Evolutionary conservation across 225 moss, liverwort and hornwort genomes (phyloP), one percentile per base, ranked within the genome.

Genomic region (Polytrichum commune): DNA sequence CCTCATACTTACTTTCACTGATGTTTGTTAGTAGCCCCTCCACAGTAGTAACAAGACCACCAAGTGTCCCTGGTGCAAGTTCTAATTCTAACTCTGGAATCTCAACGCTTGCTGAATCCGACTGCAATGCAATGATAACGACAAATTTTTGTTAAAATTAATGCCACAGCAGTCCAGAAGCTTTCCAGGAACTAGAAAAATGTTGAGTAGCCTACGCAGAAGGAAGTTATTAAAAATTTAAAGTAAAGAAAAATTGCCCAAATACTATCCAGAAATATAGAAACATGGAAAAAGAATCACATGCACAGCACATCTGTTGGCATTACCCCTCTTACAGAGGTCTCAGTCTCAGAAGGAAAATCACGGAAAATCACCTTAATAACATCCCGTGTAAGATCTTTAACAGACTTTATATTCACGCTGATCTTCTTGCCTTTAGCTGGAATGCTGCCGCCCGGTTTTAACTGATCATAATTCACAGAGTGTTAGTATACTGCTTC

Each of bases 21-120:
- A 95, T 83, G 62, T 81, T 85, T 74, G 71, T 73, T 4, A 95
- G 55, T 9, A 95, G 66, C 19, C 95, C 95, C 72, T 95, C 95
- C 20, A 95, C 95, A 23, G 92, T 92, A 6, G 95, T 90, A n/a
- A 95, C 95, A 16, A 95, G 85, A 24, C 95, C 92, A 61, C 92
- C 95, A 10, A 95, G 89, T 23, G 95, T 92, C 69, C 95, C 92
- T 29, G 92, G 32, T 30, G 84, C 76, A 30, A 92, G 88, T 78
- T 95, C 90, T 73, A 95, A 77, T 60, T 95, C 92, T 74, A 95
- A 60, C 69, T 95, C 92, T 69, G 95, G 92, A 74, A 95, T 84
- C 63, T 78, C 83, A 29, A 92, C 88, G 9, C 53, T 77, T 53
- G 95, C 90, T 70, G 95, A 82, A 81, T 95, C 95, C 5, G 95